Conservation (phyloP, 169 alveolate genomes). For the Eimeria necatrix region DNA sequence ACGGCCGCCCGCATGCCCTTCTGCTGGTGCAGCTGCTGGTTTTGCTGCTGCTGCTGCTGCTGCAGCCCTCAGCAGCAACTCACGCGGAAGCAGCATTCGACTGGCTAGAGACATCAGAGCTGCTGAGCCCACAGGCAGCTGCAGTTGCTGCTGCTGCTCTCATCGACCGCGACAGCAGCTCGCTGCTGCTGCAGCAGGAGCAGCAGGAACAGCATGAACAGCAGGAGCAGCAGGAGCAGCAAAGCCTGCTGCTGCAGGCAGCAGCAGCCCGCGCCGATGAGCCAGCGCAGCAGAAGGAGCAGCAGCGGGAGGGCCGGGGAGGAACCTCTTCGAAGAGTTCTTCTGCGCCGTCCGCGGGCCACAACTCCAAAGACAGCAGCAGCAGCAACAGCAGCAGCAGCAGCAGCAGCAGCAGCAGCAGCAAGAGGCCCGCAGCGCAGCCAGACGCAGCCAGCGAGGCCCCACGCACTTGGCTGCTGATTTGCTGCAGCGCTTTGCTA, state of each 20-base stretch:
- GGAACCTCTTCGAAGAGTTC: neutral
- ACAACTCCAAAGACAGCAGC: slow-evolving; percentile 4
- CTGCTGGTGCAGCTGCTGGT: slow-evolving; percentile 11
- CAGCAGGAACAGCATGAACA: slow-evolving; percentile 40
- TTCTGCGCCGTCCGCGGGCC: neutral
- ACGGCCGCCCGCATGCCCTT: neutral
- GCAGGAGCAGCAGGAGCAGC: neutral
- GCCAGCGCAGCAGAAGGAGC: slow-evolving; percentile 10
- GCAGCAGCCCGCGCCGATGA: neutral
- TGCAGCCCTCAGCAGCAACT: neutral
- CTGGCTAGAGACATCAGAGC: neutral
- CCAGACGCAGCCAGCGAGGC: neutral
- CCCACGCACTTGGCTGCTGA: slow-evolving; percentile 40
- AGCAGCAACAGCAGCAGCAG: slow-evolving; percentile 2
- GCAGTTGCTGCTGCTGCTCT: slow-evolving; percentile 36
- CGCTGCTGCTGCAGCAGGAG: slow-evolving; percentile 9
- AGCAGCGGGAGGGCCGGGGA: neutral
- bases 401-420: neutral
- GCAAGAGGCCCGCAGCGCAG: neutral
- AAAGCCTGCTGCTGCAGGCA: neutral
- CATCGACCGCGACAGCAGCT: neutral
- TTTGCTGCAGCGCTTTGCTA: slow-evolving; percentile 21
- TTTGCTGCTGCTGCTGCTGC: slow-evolving; percentile 26
- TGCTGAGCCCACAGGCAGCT: slow-evolving; percentile 6
- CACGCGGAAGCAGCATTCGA: slow-evolving; percentile 1